Evolutionary conservation across 257 asterid genomes (phyloP).

Genomic region (Rehmannia glutinosa): DNA sequence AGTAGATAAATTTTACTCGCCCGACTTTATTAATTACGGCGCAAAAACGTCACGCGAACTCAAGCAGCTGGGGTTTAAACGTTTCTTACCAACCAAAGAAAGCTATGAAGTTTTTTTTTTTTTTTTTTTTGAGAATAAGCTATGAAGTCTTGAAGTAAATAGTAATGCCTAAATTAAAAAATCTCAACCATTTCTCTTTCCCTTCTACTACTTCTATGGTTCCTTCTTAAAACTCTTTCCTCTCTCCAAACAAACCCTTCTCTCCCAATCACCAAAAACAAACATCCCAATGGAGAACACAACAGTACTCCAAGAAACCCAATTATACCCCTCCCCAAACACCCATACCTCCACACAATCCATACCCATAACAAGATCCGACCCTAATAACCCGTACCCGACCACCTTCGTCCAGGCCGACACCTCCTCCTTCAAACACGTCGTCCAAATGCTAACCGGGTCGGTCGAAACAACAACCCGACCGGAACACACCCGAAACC

Average conservation of each 20-base stretch:
- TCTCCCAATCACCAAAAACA: conserved; percentile 17
- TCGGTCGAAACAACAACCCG: conserved; percentile 55
- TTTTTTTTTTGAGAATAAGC: no score
- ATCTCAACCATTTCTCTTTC: conserved; percentile 14
- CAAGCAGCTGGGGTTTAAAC: not conserved
- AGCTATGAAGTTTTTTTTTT: no score
- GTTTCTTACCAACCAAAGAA: conserved; percentile 54
- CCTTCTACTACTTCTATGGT: not conserved
- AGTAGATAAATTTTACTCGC: no score
- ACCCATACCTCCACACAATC: conserved; percentile 32
- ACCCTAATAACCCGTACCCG: conserved; percentile 77
- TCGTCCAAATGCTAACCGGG: conserved; percentile 91
- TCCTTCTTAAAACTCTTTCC: conserved; percentile 14
- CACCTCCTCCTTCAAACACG: conserved; percentile 84
- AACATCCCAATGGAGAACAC: conserved; percentile 45
- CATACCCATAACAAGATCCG: conserved; percentile 81
- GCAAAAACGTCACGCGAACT: not conserved
- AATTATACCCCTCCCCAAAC: conserved; percentile 23
- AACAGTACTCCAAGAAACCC: conserved; percentile 33
- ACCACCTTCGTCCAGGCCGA: conserved; percentile 99
- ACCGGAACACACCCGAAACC: conserved; percentile 41
- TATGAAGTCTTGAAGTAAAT: no score
- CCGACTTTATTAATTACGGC: not conserved
- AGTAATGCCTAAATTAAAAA: conserved; percentile 33
- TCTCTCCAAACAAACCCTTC: conserved; percentile 4